A percentile compares a stretch with the other conserved stretches of the same genome.
Conservation (phyloP, 441 rosid species). For the Aquilaria agallochum region DNA sequence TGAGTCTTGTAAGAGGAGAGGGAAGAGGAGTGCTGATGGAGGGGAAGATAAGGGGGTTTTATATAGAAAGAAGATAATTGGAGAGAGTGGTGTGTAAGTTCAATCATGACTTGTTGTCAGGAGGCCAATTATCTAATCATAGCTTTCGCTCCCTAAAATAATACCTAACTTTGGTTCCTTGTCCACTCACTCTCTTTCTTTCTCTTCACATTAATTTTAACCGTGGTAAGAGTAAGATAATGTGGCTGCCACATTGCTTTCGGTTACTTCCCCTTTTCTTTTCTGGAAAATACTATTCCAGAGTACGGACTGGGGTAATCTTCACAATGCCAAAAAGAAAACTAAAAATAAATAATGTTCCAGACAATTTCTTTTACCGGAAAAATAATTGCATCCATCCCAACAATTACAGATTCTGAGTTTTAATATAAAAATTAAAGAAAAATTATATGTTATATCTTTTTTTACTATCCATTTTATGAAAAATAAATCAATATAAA, state of each 20-base stretch:
- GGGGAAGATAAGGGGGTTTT: slow-evolving; percentile 13
- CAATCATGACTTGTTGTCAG: slow-evolving; percentile 50
- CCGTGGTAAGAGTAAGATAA: slow-evolving; percentile 9
- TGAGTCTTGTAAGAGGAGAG: neutral
- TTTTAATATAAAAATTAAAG: too few relatives aligned
- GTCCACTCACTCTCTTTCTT: slow-evolving; percentile 16
- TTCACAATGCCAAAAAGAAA: too few relatives aligned
- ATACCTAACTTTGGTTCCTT: slow-evolving; percentile 32
- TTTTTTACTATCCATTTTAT: too few relatives aligned
- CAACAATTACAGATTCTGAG: too few relatives aligned
- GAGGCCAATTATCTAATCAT: slow-evolving; percentile 49
- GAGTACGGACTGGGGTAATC: too few relatives aligned
- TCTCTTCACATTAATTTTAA: neutral
- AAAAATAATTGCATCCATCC: too few relatives aligned
- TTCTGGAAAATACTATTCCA: too few relatives aligned
- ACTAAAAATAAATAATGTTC: too few relatives aligned
- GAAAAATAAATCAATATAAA: too few relatives aligned
- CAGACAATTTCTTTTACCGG: too few relatives aligned
- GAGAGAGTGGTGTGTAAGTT: slow-evolving; percentile 31
- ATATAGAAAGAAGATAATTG: slow-evolving; percentile 40
- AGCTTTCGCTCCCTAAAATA: slow-evolving; percentile 34
- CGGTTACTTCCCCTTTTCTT: neutral
- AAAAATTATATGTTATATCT: too few relatives aligned
- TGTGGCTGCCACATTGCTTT: neutral
- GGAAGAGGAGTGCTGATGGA: neutral